Evolutionary conservation across 805 yeast genomes (phyloP), one percentile per base, ranked within the genome.

Genomic region (Sugiyamaella floridensis): DNA sequence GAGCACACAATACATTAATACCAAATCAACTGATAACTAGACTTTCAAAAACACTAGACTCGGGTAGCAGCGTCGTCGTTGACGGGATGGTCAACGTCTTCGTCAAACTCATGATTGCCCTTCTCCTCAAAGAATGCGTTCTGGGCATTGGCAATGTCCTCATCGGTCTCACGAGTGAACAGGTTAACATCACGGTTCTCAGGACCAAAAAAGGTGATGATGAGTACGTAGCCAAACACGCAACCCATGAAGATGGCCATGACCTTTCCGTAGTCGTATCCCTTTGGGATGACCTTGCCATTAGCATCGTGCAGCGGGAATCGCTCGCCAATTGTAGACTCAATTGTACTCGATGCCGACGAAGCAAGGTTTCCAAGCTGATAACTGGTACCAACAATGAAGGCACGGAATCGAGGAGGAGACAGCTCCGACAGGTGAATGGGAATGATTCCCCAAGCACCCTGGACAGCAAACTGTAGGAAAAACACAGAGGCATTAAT

Each of bases 311-410:
- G 60, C 29, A 82, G 60, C 2, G 88, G 89, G 72, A 82, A 85
- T 49, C 71, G 67, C 32, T 73, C 74, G 26, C 89, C 85, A 43
- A 82, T 68, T n/a, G 74, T 71, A 2, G 87, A 71, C 66, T 84
- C 88, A 56, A 84, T 84, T 5, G 90, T 84, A 16, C 85, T 76
- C 2, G 86, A 78, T 0, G 88, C 89, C 18, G 85, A 77, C 4
- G 86, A 79, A 0, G 83, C 86, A 62, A 85, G 74, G 65, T 84
- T 83, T 70, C 89, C 89, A 53, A 84, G 74, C 67, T 84, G 89
- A 63, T 84, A 84, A 9, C 81, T 75, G 20, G 81, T 66, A 49
- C 89, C 86, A 51, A 77, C 76, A 45, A 82, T 74, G 56, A 83
- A 74, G 0, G 88, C 74, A 61, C 86, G 73, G 64, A 79, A 79